These are phyloP conservation scores for Aspergillus tanneri DNA, from an alignment of 2,329 filamentous ascomycete genomes.

Conservation along the genomic window DNA sequence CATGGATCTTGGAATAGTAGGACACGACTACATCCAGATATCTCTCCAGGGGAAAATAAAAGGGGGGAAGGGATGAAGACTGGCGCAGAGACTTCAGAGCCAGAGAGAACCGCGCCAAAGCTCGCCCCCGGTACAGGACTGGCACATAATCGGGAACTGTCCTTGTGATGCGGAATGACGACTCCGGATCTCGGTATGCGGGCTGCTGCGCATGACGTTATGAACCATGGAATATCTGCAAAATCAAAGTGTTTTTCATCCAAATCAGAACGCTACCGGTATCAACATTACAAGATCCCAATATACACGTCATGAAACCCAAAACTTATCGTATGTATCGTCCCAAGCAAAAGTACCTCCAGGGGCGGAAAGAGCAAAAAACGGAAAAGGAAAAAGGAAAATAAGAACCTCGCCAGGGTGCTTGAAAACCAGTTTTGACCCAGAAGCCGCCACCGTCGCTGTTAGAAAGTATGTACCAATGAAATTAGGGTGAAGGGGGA, in stretches of 20 bases:
- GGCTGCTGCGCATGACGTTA: slow-evolving; percentile 2
- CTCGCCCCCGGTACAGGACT: background rate
- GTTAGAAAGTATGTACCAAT: slow-evolving; percentile 15
- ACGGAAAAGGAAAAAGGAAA: slow-evolving; percentile 13
- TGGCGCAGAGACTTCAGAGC: background rate
- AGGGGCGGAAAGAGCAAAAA: background rate
- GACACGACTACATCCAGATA: too few species aligned
- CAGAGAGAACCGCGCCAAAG: slow-evolving; percentile 10
- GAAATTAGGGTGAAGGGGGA: slow-evolving; percentile 13
- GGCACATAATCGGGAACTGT: slow-evolving; percentile 13
- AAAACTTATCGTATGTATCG: slow-evolving; percentile 9
- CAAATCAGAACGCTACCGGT: slow-evolving; percentile 8
- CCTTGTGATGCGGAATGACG: slow-evolving; percentile 8
- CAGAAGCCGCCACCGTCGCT: slow-evolving; percentile 8
- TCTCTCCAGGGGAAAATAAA: too few species aligned
- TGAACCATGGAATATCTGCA: background rate
- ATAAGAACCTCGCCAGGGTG: slow-evolving; percentile 18
- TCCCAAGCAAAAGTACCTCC: slow-evolving; percentile 8
- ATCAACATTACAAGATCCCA: slow-evolving; percentile 3
- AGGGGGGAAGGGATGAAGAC: background rate
- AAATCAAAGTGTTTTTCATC: slow-evolving; percentile 11
- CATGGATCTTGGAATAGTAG: too few species aligned
- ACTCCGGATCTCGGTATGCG: background rate
- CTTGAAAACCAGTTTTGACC: slow-evolving; percentile 2
- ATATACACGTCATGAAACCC: slow-evolving; percentile 5